phyloP scores from a whole-genome alignment of 768 basidiomycete genomes.

The Mycena olivaceomarginata region DNA sequence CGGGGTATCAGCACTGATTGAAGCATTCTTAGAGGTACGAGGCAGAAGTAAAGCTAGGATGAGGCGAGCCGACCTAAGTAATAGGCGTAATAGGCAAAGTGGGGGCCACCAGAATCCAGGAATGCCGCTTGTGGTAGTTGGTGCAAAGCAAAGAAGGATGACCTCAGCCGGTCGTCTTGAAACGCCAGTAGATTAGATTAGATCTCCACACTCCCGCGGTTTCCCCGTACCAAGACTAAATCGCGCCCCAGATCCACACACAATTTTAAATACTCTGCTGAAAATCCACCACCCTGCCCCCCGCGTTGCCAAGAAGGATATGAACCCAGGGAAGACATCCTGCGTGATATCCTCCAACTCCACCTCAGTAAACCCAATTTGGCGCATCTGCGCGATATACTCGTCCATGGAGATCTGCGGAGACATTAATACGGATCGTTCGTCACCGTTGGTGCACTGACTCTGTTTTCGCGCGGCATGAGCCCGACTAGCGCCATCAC shows the following conservation, averaged over 20 bases:
- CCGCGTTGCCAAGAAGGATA: slow-evolving; percentile 65
- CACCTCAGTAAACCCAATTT: slow-evolving; percentile 73
- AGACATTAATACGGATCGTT: too few species aligned
- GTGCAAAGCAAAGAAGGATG: too few species aligned
- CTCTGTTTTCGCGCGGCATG: slow-evolving; percentile 70
- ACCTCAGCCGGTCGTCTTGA: too few species aligned
- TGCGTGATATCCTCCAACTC: slow-evolving; percentile 73
- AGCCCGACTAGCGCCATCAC: slow-evolving; percentile 57
- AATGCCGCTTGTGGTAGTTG: too few species aligned
- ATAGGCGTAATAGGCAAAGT: too few species aligned
- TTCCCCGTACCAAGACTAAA: slow-evolving; percentile 67
- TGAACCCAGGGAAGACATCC: slow-evolving; percentile 77
- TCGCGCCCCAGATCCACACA: slow-evolving; percentile 58
- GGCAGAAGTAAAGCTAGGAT: too few species aligned
- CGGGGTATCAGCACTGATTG: slow-evolving; percentile 74
- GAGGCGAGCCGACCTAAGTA: too few species aligned
- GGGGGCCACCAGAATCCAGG: too few species aligned
- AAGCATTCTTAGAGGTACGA: not conserved
- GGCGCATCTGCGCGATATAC: slow-evolving; percentile 65
- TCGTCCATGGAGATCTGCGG: slow-evolving; percentile 59
- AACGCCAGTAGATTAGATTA: too few species aligned
- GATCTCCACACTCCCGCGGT: too few species aligned
- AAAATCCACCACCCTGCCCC: slow-evolving; percentile 68
- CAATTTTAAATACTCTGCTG: slow-evolving; percentile 54
- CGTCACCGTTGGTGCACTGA: too few species aligned